phyloP scores from a whole-genome alignment of 352 stramenopile species.

The Phytophthora parvispora region DNA sequence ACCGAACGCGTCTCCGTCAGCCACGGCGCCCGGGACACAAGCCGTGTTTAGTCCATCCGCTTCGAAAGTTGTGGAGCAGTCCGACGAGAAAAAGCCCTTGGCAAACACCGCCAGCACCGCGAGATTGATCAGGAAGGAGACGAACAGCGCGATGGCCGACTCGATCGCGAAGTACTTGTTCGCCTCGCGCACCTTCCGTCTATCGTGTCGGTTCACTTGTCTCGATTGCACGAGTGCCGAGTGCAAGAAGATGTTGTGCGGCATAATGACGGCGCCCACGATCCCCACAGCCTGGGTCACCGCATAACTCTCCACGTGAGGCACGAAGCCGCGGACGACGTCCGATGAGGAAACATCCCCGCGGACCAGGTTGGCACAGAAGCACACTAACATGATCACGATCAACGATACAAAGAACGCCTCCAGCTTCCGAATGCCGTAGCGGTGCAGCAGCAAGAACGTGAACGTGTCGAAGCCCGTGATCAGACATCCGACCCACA shows the following conservation, averaged over 20 bases:
- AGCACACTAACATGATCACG: constrained; percentile 94
- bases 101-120: constrained; percentile 94
- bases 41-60: constrained; percentile 67
- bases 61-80: constrained; percentile 71
- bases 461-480: constrained; percentile 94
- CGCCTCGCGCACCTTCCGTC: constrained; percentile 78
- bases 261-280: constrained; percentile 97
- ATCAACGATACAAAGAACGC: constrained; percentile 95
- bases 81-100: constrained; percentile 92
- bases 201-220: constrained; percentile 66
- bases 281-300: constrained; percentile 93
- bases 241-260: constrained; percentile 97
- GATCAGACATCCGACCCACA: constrained; percentile 93
- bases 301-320: constrained; percentile 77
- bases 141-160: constrained; percentile 89
- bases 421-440: constrained; percentile 95
- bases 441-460: constrained; percentile 94
- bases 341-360: constrained; percentile 76
- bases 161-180: constrained; percentile 97
- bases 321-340: constrained; percentile 86
- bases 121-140: constrained; percentile 97
- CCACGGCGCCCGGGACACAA: constrained; percentile 69
- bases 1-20: constrained; percentile 56
- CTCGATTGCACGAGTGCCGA: constrained; percentile 89
- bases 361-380: constrained; percentile 92